A percentile compares a stretch with the other conserved stretches of the same genome.
These are phyloP conservation scores for Mycena galericulata DNA, from an alignment of 768 basidiomycete species.

Conservation along the genomic window DNA sequence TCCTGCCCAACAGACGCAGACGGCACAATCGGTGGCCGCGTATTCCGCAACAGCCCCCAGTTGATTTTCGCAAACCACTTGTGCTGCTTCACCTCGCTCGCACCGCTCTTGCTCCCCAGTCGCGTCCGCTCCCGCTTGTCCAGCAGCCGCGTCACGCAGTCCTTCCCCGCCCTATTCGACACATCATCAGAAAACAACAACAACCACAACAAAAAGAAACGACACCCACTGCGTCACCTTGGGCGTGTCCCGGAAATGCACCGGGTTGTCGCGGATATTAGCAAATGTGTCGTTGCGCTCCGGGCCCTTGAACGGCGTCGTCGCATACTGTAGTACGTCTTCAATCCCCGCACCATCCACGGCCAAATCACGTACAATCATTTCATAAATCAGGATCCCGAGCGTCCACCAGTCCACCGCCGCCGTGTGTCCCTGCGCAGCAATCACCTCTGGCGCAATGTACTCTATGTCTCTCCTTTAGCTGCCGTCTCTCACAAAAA, in stretches of 20 bases:
- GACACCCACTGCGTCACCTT: slow-evolving; percentile 77
- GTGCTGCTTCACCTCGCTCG: slow-evolving; percentile 98
- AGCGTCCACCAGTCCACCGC: slow-evolving; percentile 99
- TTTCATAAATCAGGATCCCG: slow-evolving; percentile 98
- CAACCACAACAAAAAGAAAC: slow-evolving; percentile 32
- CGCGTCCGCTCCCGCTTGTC: slow-evolving; percentile 93
- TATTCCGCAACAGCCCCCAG: slow-evolving; percentile 96
- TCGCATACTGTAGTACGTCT: slow-evolving; percentile 83
- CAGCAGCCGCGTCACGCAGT: slow-evolving; percentile 86
- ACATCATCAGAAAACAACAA: slow-evolving; percentile 17
- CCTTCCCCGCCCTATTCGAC: slow-evolving; percentile 80
- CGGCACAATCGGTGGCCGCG: slow-evolving; percentile 92
- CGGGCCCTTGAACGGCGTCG: slow-evolving; percentile 98
- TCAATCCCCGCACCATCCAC: slow-evolving; percentile 46
- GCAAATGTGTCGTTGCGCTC: slow-evolving; percentile 96
- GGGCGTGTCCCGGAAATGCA: slow-evolving; percentile 88
- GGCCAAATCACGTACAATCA: slow-evolving; percentile 83
- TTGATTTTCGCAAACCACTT: slow-evolving; percentile 98
- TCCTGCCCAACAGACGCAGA: slow-evolving; percentile 82
- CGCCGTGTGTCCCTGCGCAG: slow-evolving; percentile 95
- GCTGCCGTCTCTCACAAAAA: too few relatives aligned
- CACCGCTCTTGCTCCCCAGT: slow-evolving; percentile 92
- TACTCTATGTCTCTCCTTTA: too few relatives aligned
- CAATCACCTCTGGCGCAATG: slow-evolving; percentile 99
- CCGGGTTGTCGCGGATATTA: slow-evolving; percentile 91